These are phyloP conservation scores for Suillus fuscotomentosus DNA, from an alignment of 768 basidiomycete species.

Conservation along the genomic window DNA sequence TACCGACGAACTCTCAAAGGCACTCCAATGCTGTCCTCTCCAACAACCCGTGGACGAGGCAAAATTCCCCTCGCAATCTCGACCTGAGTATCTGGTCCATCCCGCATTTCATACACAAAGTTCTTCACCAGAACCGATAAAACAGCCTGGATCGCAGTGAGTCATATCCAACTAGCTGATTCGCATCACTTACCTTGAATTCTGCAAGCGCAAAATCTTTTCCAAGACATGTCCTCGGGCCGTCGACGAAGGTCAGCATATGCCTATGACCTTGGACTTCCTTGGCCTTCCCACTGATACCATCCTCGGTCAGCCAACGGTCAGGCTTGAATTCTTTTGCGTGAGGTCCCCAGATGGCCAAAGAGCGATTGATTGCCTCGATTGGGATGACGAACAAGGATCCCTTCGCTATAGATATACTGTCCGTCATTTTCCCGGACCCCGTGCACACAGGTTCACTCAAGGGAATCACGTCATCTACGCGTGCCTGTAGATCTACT, in stretches of 20 bases:
- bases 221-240: slow-evolving; percentile 44
- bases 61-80: slow-evolving; percentile 6
- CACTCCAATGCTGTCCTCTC: slow-evolving; percentile 26
- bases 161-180: background rate
- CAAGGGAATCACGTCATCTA: slow-evolving; percentile 40
- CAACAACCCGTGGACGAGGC: slow-evolving; percentile 18
- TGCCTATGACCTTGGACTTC: slow-evolving; percentile 40
- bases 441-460: slow-evolving; percentile 27
- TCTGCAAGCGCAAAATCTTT: slow-evolving; percentile 41
- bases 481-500: slow-evolving; percentile 26
- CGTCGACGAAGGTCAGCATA: slow-evolving; percentile 43
- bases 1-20: slow-evolving; percentile 31
- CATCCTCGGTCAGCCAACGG: slow-evolving; percentile 38
- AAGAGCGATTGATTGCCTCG: slow-evolving; percentile 37
- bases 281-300: slow-evolving; percentile 28
- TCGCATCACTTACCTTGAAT: slow-evolving; percentile 33
- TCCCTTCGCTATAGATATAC: slow-evolving; percentile 37
- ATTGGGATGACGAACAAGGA: slow-evolving; percentile 38
- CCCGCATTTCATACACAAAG: slow-evolving; percentile 11
- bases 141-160: slow-evolving; percentile 31
- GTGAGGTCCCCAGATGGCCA: slow-evolving; percentile 43
- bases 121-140: slow-evolving; percentile 41
- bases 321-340: slow-evolving; percentile 42
- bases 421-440: slow-evolving; percentile 27
- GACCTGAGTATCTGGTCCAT: slow-evolving; percentile 8